Conservation (phyloP, 202 grass and related monocot genomes). For the Bolboschoenoplectus hybrid region DNA sequence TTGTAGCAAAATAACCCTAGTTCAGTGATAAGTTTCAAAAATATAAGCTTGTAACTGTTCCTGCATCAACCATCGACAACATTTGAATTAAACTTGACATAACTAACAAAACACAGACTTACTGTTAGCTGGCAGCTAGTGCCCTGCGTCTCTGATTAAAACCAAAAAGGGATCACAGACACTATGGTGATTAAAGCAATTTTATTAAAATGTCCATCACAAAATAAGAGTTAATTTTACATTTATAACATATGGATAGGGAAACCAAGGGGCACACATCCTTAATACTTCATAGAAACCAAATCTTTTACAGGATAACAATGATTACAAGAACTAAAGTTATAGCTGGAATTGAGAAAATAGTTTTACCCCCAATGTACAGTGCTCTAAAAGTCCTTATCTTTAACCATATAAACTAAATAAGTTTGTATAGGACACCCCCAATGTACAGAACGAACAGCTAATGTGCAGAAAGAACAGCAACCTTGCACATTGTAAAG, state of each 20-base stretch:
- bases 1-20: not conserved
- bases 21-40: not conserved
- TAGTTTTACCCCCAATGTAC: not conserved
- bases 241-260: not conserved
- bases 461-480: not conserved
- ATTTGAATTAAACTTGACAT: not conserved
- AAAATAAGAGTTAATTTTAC: not conserved
- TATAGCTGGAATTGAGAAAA: not conserved
- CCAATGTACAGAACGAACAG: too few species aligned
- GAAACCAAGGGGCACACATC: not conserved
- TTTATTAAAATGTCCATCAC: not conserved
- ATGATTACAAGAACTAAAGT: too few species aligned
- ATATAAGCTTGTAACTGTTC: not conserved
- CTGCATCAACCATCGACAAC: not conserved
- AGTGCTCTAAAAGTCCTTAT: not conserved
- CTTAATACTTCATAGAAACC: conserved; percentile 4
- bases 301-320: not conserved
- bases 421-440: not conserved
- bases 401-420: not conserved
- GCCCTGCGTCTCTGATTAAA: not conserved
- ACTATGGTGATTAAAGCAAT: not conserved
- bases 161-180: not conserved
- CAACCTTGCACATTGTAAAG: not conserved
- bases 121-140: not conserved
- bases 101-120: not conserved